Evolutionary conservation across 2,329 filamentous ascomycete species (phyloP), one percentile per base, ranked within the genome.

Genomic region (Nemania diffusa): DNA sequence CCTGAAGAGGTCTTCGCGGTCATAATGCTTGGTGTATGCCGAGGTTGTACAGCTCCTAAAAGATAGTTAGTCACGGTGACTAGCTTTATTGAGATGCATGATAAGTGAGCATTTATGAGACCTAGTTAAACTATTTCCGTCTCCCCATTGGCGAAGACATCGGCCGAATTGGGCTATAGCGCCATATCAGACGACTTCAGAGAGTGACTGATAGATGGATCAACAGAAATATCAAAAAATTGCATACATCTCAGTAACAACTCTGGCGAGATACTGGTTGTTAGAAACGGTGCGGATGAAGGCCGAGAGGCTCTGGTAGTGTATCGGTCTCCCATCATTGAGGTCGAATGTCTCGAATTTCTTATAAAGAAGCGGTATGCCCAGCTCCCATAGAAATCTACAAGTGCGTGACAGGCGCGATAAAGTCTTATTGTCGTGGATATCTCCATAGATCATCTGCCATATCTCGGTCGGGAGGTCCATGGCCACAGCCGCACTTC

Each of bases 391-490:
- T 4, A 72, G 64, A 44, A 72, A 70, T n/a, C 64, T 53, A 27
- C 68, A 72, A 5, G 70, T 72, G 34, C 70, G 63, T 27, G 65
- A 63, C 27, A 72, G 34, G 44, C 65, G 57, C 9, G 70, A 69
- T 20, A 72, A 6, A 5, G 65, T 69, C 56, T 24, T 60, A 5
- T 70, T 70, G 24, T 72, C 70, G 34, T 52, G 58, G 29, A 72
- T 67, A 29, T 52, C 64, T 15, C 64, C 65, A 58, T 71, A 68
- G 3, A 70, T 67, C 63, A 70, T 69, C 27, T 69, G 65, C 70
- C 70, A 72, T 51, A 72, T 69, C 62, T 72, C 70, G 44, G 67
- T 70, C 17, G 70, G 70, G 15, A 72, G 62, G 42, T 71, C 67
- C 67, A 71, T 71, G 67, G 50, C 46, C 29, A 27, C 20, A 22